Evolutionary conservation across 2,329 filamentous ascomycete species (phyloP).

Genomic region (Byssochlamys sp.): DNA sequence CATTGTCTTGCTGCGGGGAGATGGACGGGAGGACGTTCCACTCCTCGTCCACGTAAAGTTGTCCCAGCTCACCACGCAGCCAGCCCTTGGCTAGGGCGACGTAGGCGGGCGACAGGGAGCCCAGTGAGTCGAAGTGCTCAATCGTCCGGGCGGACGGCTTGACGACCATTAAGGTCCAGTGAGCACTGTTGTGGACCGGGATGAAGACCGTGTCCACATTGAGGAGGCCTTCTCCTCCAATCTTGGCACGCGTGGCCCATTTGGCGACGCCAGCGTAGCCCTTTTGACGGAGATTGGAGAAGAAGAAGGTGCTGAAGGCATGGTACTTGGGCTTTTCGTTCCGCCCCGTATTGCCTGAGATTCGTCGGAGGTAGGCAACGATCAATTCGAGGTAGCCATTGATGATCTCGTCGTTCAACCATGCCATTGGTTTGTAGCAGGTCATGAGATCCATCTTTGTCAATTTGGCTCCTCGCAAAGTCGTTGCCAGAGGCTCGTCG

Average conservation of each 20-base stretch:
- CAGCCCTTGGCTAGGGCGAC: conserved; percentile 31
- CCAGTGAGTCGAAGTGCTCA: conserved; percentile 41
- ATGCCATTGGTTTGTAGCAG: conserved; percentile 26
- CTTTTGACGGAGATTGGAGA: conserved; percentile 31
- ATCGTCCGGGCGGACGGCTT: conserved; percentile 34
- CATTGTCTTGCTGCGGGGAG: conserved; percentile 39
- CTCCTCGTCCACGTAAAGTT: conserved; percentile 32
- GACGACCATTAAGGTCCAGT: conserved; percentile 42
- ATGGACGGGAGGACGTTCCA: conserved; percentile 32
- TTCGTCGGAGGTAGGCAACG: conserved; percentile 27
- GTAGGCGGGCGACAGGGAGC: conserved; percentile 21
- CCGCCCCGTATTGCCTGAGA: conserved; percentile 23
- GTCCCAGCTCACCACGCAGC: conserved; percentile 34
- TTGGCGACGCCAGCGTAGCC: conserved; percentile 31
- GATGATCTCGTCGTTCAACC: conserved; percentile 40
- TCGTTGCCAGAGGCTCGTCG: conserved; percentile 19
- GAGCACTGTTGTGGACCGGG: conserved; percentile 36
- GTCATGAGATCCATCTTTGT: conserved; percentile 28
- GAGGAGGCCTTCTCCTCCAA: conserved; percentile 35
- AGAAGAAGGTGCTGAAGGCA: conserved; percentile 39
- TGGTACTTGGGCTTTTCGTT: conserved; percentile 31
- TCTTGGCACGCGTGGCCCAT: conserved; percentile 40
- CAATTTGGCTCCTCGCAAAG: conserved; percentile 26
- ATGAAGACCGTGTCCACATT: conserved; percentile 39
- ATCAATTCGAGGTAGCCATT: conserved; percentile 37